Evolutionary conservation across 352 stramenopile species (phyloP).

Genomic region (Pythium brassicae): DNA sequence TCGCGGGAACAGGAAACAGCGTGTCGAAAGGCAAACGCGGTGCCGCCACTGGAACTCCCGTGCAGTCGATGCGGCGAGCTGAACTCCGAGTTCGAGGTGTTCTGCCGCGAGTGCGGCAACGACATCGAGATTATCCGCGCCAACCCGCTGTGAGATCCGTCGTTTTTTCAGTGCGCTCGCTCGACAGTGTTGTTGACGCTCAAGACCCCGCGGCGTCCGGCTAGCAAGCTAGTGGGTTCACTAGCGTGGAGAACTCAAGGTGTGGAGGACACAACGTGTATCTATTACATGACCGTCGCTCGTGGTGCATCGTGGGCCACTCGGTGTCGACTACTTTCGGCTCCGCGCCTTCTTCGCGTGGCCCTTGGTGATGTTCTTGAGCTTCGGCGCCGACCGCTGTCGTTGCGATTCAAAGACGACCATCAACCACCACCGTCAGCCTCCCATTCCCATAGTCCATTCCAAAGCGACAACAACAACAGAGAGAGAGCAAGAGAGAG

Average conservation of each 20-base stretch:
- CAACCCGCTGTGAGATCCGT: neutral
- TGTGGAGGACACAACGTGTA: no score
- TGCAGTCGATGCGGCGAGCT: neutral
- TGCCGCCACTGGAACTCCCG: neutral
- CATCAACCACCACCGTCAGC: conserved; percentile 5
- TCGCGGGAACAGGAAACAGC: neutral
- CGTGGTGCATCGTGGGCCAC: no score
- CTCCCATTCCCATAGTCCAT: no score
- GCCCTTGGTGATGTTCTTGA: conserved; percentile 77
- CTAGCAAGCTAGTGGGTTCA: no score
- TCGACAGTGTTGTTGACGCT: no score
- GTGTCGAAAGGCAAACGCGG: neutral
- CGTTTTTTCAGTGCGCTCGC: no score
- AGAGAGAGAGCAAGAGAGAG: no score
- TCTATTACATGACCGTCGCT: no score
- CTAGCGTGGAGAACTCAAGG: no score
- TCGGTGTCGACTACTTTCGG: conserved; percentile 29
- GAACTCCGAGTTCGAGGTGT: neutral
- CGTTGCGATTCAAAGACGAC: neutral
- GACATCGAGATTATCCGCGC: neutral
- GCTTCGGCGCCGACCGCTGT: conserved; percentile 32
- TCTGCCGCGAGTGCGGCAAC: neutral
- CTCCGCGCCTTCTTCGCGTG: conserved; percentile 55
- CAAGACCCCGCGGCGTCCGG: no score
- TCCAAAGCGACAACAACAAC: neutral